Conservation (phyloP, 352 stramenopile genomes). For the Globisporangium barbulae region DNA sequence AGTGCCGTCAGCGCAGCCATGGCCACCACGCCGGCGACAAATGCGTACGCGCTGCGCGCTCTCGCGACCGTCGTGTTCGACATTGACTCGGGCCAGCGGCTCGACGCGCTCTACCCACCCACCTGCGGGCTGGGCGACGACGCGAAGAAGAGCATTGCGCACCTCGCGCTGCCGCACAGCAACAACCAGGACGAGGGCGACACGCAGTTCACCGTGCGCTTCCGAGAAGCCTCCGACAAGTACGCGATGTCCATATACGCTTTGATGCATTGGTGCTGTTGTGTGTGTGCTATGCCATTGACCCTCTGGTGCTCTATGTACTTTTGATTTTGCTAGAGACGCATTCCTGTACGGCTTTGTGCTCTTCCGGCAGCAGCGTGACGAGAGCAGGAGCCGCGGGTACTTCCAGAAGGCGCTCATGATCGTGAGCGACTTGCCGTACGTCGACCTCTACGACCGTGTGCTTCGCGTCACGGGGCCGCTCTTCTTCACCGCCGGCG, state of each 20-base stretch:
- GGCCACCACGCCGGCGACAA: not conserved
- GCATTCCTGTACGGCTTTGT: slow-evolving; percentile 80
- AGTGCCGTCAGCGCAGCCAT: not conserved
- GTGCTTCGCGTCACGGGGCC: slow-evolving; percentile 64
- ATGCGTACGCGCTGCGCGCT: slow-evolving; percentile 45
- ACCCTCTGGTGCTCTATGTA: not conserved
- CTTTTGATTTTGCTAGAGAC: slow-evolving; percentile 10
- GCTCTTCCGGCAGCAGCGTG: slow-evolving; percentile 81
- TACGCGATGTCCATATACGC: not conserved
- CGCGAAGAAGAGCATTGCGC: slow-evolving; percentile 64
- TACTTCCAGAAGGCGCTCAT: slow-evolving; percentile 88
- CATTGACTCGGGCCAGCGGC: slow-evolving; percentile 69
- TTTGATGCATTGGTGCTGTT: not conserved
- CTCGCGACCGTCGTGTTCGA: slow-evolving; percentile 82
- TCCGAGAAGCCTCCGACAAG: slow-evolving; percentile 36
- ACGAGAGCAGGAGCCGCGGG: slow-evolving; percentile 55
- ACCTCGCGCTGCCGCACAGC: slow-evolving; percentile 80
- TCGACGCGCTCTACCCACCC: slow-evolving; percentile 60
- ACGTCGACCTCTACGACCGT: slow-evolving; percentile 76
- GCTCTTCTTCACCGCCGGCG: slow-evolving; percentile 76
- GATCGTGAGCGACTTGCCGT: slow-evolving; percentile 65
- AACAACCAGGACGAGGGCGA: slow-evolving; percentile 87
- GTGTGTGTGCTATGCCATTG: not conserved
- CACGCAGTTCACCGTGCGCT: slow-evolving; percentile 82
- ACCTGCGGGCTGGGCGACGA: slow-evolving; percentile 41